A percentile compares a stretch with the other conserved stretches of the same genome.
These are phyloP conservation scores for Tilletiaria anomala DNA, from an alignment of 1,284 basidiomycete genomes.

Conservation along the genomic window DNA sequence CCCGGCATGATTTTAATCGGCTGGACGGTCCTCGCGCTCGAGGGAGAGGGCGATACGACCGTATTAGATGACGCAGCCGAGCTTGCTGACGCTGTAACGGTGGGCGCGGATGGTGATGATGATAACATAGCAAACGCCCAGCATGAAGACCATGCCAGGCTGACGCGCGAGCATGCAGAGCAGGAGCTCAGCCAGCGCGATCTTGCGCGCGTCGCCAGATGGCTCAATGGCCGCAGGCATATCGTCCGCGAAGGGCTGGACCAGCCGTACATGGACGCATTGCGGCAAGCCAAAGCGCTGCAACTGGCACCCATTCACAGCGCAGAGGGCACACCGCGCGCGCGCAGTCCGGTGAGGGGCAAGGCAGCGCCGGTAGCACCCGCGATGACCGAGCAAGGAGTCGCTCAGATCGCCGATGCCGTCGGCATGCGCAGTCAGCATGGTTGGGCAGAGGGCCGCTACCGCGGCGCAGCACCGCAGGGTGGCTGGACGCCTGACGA, in stretches of 20 bases:
- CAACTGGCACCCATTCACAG: no score
- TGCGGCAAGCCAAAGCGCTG: no score
- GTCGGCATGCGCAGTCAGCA: slow-evolving; percentile 5
- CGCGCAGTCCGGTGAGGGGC: no score
- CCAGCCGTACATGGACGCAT: neutral
- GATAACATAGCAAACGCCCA: neutral
- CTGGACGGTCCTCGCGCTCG: slow-evolving; percentile 54
- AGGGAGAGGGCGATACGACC: slow-evolving; percentile 45
- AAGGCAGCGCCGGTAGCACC: no score
- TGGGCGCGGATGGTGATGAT: neutral
- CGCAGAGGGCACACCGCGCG: no score
- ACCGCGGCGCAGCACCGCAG: slow-evolving; percentile 5
- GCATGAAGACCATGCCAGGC: neutral
- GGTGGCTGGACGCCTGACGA: slow-evolving; percentile 10
- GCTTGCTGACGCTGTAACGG: neutral
- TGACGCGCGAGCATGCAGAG: neutral
- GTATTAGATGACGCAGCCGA: slow-evolving; percentile 42
- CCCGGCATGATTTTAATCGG: slow-evolving; percentile 92
- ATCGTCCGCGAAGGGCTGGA: slow-evolving; percentile 24
- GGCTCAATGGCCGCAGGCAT: slow-evolving; percentile 15
- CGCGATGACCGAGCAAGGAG: neutral
- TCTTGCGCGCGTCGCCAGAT: slow-evolving; percentile 10
- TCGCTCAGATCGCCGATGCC: neutral
- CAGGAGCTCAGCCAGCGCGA: slow-evolving; percentile 10
- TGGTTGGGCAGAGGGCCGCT: slow-evolving; percentile 29